Conservation (phyloP, 2,329 filamentous ascomycete genomes). For the Drechslerella dactyloides region DNA sequence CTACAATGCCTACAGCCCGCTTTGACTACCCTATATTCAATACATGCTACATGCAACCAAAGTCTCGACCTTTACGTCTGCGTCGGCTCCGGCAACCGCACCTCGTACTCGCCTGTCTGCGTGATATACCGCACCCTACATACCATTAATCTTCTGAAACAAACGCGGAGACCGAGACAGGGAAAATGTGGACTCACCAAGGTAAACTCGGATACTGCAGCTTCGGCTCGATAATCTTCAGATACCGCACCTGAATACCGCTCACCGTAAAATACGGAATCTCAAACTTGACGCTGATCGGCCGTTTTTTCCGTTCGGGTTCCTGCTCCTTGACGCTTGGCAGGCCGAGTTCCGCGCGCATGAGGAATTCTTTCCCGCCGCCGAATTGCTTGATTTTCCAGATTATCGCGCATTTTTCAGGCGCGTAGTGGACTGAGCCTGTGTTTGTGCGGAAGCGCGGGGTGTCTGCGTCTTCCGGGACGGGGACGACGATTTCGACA, state of each 20-base stretch:
- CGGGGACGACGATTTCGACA: slow-evolving; percentile 95
- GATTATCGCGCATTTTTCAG: slow-evolving; percentile 94
- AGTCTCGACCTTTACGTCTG: slow-evolving; percentile 65
- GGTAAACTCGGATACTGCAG: slow-evolving; percentile 50
- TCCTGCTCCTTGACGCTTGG: slow-evolving; percentile 85
- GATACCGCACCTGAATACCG: slow-evolving; percentile 95
- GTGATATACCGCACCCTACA: slow-evolving; percentile 99
- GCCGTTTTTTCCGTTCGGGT: slow-evolving; percentile 69
- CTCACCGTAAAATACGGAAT: slow-evolving; percentile 99
- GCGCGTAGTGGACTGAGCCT: slow-evolving; percentile 94
- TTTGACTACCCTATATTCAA: not conserved
- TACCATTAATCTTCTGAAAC: slow-evolving; percentile 61
- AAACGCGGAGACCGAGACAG: slow-evolving; percentile 23
- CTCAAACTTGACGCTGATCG: slow-evolving; percentile 99
- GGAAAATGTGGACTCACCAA: slow-evolving; percentile 65
- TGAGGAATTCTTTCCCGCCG: slow-evolving; percentile 96
- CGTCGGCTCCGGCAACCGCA: slow-evolving; percentile 65
- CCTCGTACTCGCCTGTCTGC: slow-evolving; percentile 67
- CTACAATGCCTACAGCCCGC: not conserved
- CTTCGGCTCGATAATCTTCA: slow-evolving; percentile 99
- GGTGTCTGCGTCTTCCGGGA: slow-evolving; percentile 94
- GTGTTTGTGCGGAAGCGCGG: slow-evolving; percentile 97
- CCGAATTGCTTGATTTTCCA: slow-evolving; percentile 99
- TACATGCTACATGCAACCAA: not conserved
- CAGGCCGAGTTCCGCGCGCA: slow-evolving; percentile 93